Conservation (phyloP, 1,139 yeast species). For the Entelexis paramagnoliae region DNA sequence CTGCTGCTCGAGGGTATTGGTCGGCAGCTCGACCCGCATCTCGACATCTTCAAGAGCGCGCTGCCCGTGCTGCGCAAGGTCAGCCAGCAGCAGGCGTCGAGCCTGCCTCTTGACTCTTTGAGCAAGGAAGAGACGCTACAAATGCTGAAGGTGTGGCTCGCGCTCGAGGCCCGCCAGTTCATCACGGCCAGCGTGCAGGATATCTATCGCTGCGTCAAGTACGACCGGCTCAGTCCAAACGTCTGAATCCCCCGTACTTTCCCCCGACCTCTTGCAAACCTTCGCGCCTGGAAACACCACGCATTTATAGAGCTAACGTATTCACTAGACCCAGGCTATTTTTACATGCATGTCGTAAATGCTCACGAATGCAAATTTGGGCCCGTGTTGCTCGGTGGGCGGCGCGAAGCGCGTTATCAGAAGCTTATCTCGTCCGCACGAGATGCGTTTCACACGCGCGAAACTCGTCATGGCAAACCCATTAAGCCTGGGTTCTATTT, state of each 20-base stretch:
- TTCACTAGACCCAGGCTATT: too few species aligned
- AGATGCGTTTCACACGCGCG: too few species aligned
- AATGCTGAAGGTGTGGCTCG: constrained; percentile 87
- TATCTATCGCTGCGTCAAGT: constrained; percentile 42
- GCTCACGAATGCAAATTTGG: too few species aligned
- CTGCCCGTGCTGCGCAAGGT: constrained; percentile 79
- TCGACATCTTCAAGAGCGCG: constrained; percentile 90
- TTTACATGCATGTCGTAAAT: too few species aligned
- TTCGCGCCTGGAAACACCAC: background rate
- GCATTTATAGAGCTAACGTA: background rate
- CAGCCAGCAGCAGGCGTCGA: constrained; percentile 54
- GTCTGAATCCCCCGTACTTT: too few species aligned
- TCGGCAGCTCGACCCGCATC: constrained; percentile 79
- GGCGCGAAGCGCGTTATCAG: too few species aligned
- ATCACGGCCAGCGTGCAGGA: constrained; percentile 79
- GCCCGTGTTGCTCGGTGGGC: too few species aligned
- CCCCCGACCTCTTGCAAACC: too few species aligned
- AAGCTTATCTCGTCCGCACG: too few species aligned
- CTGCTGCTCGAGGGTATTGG: constrained; percentile 88
- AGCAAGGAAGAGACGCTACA: constrained; percentile 53
- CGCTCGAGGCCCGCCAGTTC: constrained; percentile 78
- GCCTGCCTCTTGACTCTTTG: constrained; percentile 38
- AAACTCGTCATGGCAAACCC: too few species aligned
- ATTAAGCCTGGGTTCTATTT: too few species aligned
- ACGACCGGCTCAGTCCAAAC: constrained; percentile 58